Evolutionary conservation across 768 basidiomycete species (phyloP).

Genomic region (Rhodotorula taiwanensis): DNA sequence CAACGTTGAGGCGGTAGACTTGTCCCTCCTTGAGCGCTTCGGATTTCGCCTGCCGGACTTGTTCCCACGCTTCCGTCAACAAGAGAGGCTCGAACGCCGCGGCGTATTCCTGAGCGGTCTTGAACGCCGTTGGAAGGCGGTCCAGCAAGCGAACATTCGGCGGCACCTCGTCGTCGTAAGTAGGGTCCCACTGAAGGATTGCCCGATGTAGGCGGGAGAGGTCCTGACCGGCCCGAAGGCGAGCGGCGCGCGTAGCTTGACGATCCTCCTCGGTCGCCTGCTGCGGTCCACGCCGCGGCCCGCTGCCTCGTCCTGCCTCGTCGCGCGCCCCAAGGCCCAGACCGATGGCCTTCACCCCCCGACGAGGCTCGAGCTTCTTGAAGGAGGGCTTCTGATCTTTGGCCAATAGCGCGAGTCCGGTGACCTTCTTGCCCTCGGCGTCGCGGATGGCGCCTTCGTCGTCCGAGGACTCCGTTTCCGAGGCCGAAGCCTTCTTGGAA

Average conservation of each 20-base stretch:
- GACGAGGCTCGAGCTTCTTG: constrained; percentile 42
- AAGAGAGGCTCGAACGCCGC: constrained; percentile 75
- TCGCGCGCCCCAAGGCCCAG: background rate
- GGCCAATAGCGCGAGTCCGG: constrained; percentile 36
- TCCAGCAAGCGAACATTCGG: constrained; percentile 46
- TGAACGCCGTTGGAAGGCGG: constrained; percentile 47
- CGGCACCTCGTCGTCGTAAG: constrained; percentile 57
- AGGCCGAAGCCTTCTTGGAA: constrained; percentile 18
- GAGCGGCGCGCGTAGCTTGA: constrained; percentile 40
- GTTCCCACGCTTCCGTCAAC: constrained; percentile 83
- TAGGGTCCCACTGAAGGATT: constrained; percentile 78
- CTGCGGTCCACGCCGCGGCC: background rate
- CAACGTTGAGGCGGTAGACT: constrained; percentile 53
- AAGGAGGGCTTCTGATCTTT: constrained; percentile 44
- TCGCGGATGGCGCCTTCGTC: constrained; percentile 20
- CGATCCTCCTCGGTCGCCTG: constrained; percentile 16
- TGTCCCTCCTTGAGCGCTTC: constrained; percentile 50
- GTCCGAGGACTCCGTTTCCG: constrained; percentile 21
- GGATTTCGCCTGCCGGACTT: constrained; percentile 70
- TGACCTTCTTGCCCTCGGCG: constrained; percentile 42
- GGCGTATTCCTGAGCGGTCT: constrained; percentile 60
- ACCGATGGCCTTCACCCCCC: constrained; percentile 61
- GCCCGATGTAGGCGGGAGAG: constrained; percentile 67
- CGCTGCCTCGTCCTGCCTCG: background rate
- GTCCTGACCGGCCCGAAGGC: constrained; percentile 72